Conservation (phyloP, 176 grass and related monocot genomes). For the Musa beccarii region DNA sequence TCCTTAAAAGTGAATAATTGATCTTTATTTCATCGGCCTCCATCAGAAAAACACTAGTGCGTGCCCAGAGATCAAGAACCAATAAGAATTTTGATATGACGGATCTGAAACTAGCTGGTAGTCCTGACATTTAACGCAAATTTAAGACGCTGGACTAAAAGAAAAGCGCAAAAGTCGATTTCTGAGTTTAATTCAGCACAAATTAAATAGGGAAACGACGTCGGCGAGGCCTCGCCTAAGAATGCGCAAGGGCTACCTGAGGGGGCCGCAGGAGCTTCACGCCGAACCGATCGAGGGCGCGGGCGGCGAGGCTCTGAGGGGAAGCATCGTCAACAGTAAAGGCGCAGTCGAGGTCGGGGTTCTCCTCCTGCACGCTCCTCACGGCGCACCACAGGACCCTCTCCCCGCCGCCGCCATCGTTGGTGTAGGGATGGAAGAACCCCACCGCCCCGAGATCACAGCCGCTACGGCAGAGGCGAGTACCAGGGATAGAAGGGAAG, state of each 20-base stretch:
- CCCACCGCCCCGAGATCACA: slow-evolving; percentile 22
- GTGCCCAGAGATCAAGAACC: neutral
- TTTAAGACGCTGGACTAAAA: neutral
- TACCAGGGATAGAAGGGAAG: neutral
- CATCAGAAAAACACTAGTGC: neutral
- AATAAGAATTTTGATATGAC: neutral
- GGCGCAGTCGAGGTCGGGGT: slow-evolving; percentile 50
- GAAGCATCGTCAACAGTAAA: slow-evolving; percentile 80
- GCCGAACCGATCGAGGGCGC: slow-evolving; percentile 60
- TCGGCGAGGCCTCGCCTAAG: too few species aligned
- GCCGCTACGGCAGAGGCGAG: slow-evolving; percentile 10
- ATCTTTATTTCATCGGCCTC: neutral
- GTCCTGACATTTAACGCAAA: neutral
- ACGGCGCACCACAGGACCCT: slow-evolving; percentile 90
- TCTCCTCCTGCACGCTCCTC: slow-evolving; percentile 59
- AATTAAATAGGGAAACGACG: neutral
- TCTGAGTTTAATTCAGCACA: too few species aligned
- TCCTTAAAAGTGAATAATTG: neutral
- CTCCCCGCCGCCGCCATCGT: slow-evolving; percentile 83
- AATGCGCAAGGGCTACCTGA: slow-evolving; percentile 32
- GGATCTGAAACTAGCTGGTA: neutral
- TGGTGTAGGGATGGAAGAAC: slow-evolving; percentile 95
- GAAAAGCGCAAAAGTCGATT: too few species aligned
- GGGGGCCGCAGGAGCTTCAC: slow-evolving; percentile 52
- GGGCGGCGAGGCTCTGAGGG: slow-evolving; percentile 35